Conservation (phyloP, 2,329 filamentous ascomycete genomes). For the Chalaropsis ovoidea region DNA sequence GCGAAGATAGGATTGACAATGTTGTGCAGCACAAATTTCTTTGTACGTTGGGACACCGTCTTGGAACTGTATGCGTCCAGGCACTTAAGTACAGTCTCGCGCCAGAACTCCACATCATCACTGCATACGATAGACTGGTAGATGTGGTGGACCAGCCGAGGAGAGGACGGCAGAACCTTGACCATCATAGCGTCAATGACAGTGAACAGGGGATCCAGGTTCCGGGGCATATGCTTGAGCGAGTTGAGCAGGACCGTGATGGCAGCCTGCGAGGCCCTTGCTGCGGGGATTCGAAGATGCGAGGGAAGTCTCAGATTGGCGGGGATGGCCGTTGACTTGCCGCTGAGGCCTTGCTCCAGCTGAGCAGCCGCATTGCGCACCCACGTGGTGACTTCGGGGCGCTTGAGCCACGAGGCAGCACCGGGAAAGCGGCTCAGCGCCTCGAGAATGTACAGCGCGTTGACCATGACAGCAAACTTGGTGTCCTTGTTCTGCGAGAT, state of each 20-base stretch:
- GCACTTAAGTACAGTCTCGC: slow-evolving; percentile 68
- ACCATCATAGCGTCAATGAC: slow-evolving; percentile 75
- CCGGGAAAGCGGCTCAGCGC: slow-evolving; percentile 60
- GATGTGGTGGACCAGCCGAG: slow-evolving; percentile 69
- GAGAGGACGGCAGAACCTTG: slow-evolving; percentile 68
- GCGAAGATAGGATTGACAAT: slow-evolving; percentile 93
- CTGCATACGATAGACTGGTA: slow-evolving; percentile 76
- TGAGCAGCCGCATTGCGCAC: slow-evolving; percentile 61
- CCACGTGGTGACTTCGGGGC: slow-evolving; percentile 51
- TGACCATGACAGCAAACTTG: slow-evolving; percentile 60
- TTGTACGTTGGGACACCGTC: slow-evolving; percentile 73
- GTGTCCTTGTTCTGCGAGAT: slow-evolving; percentile 59
- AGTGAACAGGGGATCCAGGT: slow-evolving; percentile 74
- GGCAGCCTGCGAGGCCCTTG: slow-evolving; percentile 56
- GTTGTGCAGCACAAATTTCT: slow-evolving; percentile 84
- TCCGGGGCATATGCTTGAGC: slow-evolving; percentile 60
- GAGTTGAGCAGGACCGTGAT: slow-evolving; percentile 80
- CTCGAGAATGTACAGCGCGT: slow-evolving; percentile 75
- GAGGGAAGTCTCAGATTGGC: slow-evolving; percentile 59
- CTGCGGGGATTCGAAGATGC: slow-evolving; percentile 67
- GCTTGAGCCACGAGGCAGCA: slow-evolving; percentile 61
- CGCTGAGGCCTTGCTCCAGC: slow-evolving; percentile 47
- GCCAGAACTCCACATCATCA: slow-evolving; percentile 78
- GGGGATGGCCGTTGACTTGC: slow-evolving; percentile 41
- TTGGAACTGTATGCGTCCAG: slow-evolving; percentile 78